Conservation (phyloP, 116 monocot species). For the Papilionanthe hybrid region DNA sequence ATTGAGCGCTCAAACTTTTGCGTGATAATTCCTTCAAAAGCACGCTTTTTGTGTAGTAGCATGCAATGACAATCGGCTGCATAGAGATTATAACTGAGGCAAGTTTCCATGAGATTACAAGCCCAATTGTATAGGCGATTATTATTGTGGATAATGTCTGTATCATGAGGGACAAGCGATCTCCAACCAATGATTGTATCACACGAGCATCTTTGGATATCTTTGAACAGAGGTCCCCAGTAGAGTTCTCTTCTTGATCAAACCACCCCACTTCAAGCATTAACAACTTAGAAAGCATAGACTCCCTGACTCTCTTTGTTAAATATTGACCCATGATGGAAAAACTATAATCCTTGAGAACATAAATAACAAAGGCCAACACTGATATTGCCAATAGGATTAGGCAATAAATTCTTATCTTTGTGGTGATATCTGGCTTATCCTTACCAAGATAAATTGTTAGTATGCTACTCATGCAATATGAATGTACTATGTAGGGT, state of each 20-base stretch:
- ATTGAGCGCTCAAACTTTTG: slow-evolving; percentile 33
- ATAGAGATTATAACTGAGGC: slow-evolving; percentile 47
- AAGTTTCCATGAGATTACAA: slow-evolving; percentile 47
- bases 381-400: slow-evolving; percentile 28
- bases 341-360: slow-evolving; percentile 53
- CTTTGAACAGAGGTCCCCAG: slow-evolving; percentile 45
- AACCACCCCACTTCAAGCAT: slow-evolving; percentile 71
- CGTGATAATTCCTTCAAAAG: slow-evolving; percentile 32
- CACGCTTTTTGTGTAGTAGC: slow-evolving; percentile 41
- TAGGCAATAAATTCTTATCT: slow-evolving; percentile 31
- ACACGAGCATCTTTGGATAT: slow-evolving; percentile 51
- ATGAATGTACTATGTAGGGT: slow-evolving; percentile 37
- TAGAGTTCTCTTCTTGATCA: slow-evolving; percentile 54
- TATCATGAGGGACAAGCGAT: slow-evolving; percentile 44
- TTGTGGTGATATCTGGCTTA: slow-evolving; percentile 31
- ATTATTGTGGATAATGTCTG: slow-evolving; percentile 44
- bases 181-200: slow-evolving; percentile 61
- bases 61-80: slow-evolving; percentile 51
- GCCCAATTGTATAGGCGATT: slow-evolving; percentile 45
- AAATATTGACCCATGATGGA: slow-evolving; percentile 63
- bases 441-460: slow-evolving; percentile 37
- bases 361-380: slow-evolving; percentile 29
- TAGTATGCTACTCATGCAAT: slow-evolving; percentile 38
- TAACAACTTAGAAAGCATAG: slow-evolving; percentile 57
- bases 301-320: slow-evolving; percentile 49